Conservation (phyloP, 331 rosid species). For the Rhamnella rubrinervis region DNA sequence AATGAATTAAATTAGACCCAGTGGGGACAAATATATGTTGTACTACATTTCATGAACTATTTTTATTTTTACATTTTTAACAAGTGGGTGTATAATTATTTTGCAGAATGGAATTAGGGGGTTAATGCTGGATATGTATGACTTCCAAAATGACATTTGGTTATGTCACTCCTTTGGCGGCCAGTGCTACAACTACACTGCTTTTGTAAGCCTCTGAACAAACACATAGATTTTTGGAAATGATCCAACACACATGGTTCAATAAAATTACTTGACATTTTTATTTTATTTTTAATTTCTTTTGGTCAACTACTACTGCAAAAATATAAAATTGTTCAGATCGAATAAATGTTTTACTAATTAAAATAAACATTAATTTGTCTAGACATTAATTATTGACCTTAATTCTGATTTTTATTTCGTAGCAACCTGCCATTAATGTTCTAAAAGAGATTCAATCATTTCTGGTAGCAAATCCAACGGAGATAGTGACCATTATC, state of each 20-base stretch:
- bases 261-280: too few relatives aligned
- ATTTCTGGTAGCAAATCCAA: conserved; percentile 72
- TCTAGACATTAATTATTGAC: too few relatives aligned
- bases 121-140: conserved; percentile 91
- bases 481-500: conserved; percentile 73
- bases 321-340: too few relatives aligned
- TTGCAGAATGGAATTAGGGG: conserved; percentile 84
- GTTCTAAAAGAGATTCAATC: conserved; percentile 71
- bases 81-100: conserved; percentile 10
- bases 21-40: too few relatives aligned
- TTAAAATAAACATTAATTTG: not conserved
- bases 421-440: conserved; percentile 84
- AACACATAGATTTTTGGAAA: not conserved
- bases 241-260: too few relatives aligned
- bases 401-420: not conserved
- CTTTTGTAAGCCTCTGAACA: conserved; percentile 65
- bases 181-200: conserved; percentile 75
- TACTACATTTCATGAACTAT: not conserved
- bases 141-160: conserved; percentile 78
- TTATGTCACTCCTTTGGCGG: conserved; percentile 87
- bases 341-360: not conserved
- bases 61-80: not conserved
- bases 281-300: too few relatives aligned
- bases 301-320: too few relatives aligned
- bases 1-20: not conserved